Base-by-base conservation (phyloP, 108 stramenopile genomes). In the Cyclotella atomus region DNA sequence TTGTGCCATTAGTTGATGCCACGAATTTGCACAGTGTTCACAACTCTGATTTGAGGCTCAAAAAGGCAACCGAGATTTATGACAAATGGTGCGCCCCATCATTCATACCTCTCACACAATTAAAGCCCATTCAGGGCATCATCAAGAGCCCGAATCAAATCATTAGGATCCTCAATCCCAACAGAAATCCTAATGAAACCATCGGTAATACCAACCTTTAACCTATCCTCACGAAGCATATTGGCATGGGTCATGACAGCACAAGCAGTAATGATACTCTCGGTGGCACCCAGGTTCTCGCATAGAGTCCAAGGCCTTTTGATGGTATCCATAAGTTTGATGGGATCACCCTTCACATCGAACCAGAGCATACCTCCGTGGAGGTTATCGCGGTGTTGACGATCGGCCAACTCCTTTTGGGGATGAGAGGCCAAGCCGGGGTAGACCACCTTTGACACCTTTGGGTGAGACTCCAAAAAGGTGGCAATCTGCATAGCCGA, bases 311-410 rank as follows among this genome's bases (percentile, higher is more conserved):
- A 92, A 24, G 91, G 91, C 23, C 91, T 80, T 77, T 90, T 90
- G 61, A 86, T 85, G 46, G 43, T 76, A 65, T 91, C 85, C 89
- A 94, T 89, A 59, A 94, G 81, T 80, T 85, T 89, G 69, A 87
- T 88, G 29, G 88, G 89, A 32, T 88, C 91, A 32, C 92, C 92
- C 57, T 77, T 85, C 63, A 94, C 86, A 70, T 94, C 88, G 68
- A 89, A 92, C 90, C 89, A 89, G 28, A 93, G 85, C 93, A 94
- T 94, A 45, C 89, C 88, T 21, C 91, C 93, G 62, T 92, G 91
- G 71, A 91, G 72, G 32, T 86, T 84, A 53, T 88, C 81, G 35
- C 79, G 55, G 67, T 92, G 91, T 68, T 91, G 90, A 41, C 71
- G 77, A 63, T 91, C 91, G 10, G 93, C 93, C 45, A 94, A 79